Evolutionary conservation across 345 rosid species (phyloP), one percentile per base, ranked within the genome.

Genomic region (Moringa oleifera): DNA sequence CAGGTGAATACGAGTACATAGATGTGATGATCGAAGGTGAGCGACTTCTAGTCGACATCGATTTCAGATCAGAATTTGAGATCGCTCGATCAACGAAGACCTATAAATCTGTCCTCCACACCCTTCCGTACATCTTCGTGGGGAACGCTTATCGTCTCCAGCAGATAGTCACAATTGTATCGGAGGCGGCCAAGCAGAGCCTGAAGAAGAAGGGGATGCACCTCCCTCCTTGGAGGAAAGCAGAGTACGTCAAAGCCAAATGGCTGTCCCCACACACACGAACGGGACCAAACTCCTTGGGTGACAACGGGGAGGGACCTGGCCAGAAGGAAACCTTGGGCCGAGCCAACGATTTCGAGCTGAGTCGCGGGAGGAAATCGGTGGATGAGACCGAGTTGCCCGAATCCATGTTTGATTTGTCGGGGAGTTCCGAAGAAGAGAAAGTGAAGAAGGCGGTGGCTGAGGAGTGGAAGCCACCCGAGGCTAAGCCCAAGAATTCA

Each of bases 161-260:
- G 53, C 86, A 72, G 79, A 85, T 95, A 49, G 77, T 91, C 24
- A 28, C 73, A 18, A 66, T 87, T 18, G 71, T 81, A 28, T 85
- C 87, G 23, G 83, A 95, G 75, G 95, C 94, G 0, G 90, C 89
- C 23, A 83, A 71, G 33, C 88, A 82, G 81, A 83, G 93, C 74
- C 52, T 91, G 79, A 95, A 84, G 87, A 95, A 89, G 81, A 91
- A 84, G 57, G 96, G 91, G 20, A 90, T 95, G 89, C 89, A 76
- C 53, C 46, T 89, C 37, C 86, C 99, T 28, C 96, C 99, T 0
- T 95, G 96, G 97, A 86, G 97, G 64, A 89, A 83, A 77, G 79
- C 78, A 0, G 94, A 84, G 68, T 94, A 94, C 74, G 77, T 95
- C 62, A 75, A 77, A 61, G 85, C 97, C 22, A 91, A 91, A 58